A percentile compares a stretch with the other conserved stretches of the same genome.
phyloP scores from a whole-genome alignment of 2,329 filamentous ascomycete species.

The Dendryphion nanum region DNA sequence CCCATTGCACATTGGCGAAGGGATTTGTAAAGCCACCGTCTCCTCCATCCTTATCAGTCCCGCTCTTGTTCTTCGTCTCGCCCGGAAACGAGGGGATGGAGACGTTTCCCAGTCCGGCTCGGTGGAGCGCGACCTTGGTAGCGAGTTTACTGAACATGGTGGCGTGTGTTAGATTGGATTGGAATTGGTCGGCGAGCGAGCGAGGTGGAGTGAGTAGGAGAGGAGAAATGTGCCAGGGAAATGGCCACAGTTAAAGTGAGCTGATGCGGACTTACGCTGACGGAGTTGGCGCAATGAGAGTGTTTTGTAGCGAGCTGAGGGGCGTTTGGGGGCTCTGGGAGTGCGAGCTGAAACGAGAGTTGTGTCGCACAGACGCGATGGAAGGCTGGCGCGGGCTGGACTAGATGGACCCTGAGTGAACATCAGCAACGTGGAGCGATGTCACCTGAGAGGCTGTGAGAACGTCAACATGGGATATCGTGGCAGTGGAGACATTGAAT shows the following conservation, averaged over 20 bases:
- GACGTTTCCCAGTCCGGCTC: slow-evolving; percentile 55
- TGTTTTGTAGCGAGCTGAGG: slow-evolving; percentile 15
- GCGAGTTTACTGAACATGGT: slow-evolving; percentile 57
- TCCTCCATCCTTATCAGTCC: slow-evolving; percentile 11
- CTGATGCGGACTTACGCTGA: slow-evolving; percentile 8
- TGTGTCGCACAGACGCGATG: slow-evolving; percentile 26
- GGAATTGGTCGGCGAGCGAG: too few relatives aligned
- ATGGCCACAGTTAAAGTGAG: not conserved
- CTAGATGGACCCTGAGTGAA: too few relatives aligned
- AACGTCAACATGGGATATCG: too few relatives aligned
- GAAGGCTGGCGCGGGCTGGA: too few relatives aligned
- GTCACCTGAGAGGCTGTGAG: too few relatives aligned
- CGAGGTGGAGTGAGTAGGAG: too few relatives aligned
- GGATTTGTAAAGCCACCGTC: slow-evolving; percentile 30
- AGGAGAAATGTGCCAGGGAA: not conserved
- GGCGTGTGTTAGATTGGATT: too few relatives aligned
- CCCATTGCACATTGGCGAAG: slow-evolving; percentile 38
- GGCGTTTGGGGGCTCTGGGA: slow-evolving; percentile 18
- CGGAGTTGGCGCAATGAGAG: slow-evolving; percentile 8
- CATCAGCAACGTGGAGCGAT: too few relatives aligned
- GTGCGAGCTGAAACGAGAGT: slow-evolving; percentile 21
- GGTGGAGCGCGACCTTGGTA: slow-evolving; percentile 59
- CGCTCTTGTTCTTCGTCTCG: slow-evolving; percentile 11
- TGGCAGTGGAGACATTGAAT: too few relatives aligned
- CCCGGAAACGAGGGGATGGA: slow-evolving; percentile 38